These are phyloP conservation scores for Pythium aphanidermatum DNA, from an alignment of 352 stramenopile species.

Conservation along the genomic window DNA sequence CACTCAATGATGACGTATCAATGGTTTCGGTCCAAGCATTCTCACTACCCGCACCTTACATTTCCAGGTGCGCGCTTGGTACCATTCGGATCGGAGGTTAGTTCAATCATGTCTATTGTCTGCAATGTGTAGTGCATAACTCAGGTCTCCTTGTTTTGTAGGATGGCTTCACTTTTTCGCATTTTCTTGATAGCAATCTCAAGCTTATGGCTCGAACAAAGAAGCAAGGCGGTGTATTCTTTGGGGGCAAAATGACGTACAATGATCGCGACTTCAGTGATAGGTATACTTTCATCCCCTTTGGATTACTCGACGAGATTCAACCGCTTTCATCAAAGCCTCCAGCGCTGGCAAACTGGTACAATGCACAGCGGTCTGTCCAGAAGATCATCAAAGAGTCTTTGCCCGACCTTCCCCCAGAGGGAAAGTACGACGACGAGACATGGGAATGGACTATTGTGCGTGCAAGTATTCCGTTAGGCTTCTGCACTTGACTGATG, in stretches of 20 bases:
- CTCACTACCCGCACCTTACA: conserved; percentile 38
- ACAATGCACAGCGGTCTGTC: conserved; percentile 30
- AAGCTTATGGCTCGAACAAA: not conserved
- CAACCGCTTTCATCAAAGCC: conserved; percentile 10
- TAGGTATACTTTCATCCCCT: conserved; percentile 45
- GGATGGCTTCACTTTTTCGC: conserved; percentile 22
- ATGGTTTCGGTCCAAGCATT: conserved; percentile 59
- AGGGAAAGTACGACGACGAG: conserved; percentile 74
- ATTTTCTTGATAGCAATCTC: conserved; percentile 22
- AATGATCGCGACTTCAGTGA: conserved; percentile 41
- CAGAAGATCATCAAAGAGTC: conserved; percentile 32
- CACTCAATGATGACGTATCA: conserved; percentile 79
- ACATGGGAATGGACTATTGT: conserved; percentile 94
- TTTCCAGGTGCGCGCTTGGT: conserved; percentile 35
- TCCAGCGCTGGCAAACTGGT: conserved; percentile 33
- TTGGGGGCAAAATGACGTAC: conserved; percentile 66
- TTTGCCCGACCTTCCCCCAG: conserved; percentile 37
- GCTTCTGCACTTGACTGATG: not conserved
- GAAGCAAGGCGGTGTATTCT: conserved; percentile 36
- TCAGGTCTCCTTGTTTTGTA: too few relatives aligned
- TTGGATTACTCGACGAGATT: conserved; percentile 54
- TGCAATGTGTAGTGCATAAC: too few relatives aligned
- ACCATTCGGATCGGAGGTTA: conserved; percentile 11
- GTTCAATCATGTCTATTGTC: too few relatives aligned
- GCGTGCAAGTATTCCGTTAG: conserved; percentile 22